Conservation (phyloP, 306 rosid species). For the Quercus rubra region DNA sequence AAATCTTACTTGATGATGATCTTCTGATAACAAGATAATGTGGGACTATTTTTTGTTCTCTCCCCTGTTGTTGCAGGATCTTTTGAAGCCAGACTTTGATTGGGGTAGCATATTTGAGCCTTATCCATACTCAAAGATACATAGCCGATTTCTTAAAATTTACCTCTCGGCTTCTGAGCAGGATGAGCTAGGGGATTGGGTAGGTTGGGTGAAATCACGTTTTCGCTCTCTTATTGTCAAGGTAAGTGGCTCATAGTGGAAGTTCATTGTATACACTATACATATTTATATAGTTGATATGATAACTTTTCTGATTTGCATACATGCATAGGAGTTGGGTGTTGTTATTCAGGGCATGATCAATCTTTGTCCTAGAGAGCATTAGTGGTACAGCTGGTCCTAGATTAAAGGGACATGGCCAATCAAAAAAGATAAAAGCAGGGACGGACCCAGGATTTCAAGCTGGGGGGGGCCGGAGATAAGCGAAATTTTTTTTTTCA, state of each 20-base stretch:
- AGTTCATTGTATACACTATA: conserved; percentile 4
- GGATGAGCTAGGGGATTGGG: conserved; percentile 40
- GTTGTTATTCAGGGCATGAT: background rate
- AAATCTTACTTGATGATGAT: background rate
- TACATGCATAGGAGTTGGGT: no score
- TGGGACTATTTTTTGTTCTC: background rate
- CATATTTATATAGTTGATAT: background rate
- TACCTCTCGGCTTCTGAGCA: conserved; percentile 25
- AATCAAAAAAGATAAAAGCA: background rate
- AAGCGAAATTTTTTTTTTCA: no score
- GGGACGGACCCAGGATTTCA: no score
- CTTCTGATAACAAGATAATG: background rate
- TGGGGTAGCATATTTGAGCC: conserved; percentile 36
- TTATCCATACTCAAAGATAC: conserved; percentile 32
- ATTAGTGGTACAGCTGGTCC: no score
- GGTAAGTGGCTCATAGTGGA: conserved; percentile 23
- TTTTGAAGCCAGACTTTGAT: conserved; percentile 27
- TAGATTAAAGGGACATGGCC: no score
- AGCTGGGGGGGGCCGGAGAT: no score
- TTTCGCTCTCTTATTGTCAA: conserved; percentile 34
- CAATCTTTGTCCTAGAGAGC: background rate
- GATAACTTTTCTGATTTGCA: background rate
- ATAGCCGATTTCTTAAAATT: conserved; percentile 35
- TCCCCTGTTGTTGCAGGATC: conserved; percentile 33
- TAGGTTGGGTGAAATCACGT: conserved; percentile 46